Base-by-base conservation (phyloP, 2,329 filamentous ascomycete species). In the Talaromyces piceae region DNA sequence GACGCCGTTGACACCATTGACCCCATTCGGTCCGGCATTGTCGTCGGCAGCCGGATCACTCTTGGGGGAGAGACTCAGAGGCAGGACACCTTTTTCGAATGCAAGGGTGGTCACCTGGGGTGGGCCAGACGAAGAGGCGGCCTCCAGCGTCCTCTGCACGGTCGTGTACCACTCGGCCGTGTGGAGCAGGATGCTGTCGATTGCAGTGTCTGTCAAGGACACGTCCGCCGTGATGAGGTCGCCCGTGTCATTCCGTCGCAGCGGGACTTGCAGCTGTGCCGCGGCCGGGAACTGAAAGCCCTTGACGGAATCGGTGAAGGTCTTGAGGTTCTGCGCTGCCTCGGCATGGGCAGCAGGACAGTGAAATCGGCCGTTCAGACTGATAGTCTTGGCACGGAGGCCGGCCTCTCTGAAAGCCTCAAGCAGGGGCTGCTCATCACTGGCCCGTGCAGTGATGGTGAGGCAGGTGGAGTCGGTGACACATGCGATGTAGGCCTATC, bases 401-500 rank as follows among this genome's bases (percentile, higher is more conserved):
- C 33, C 33, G n/a, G 41, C 30, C 23, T 51, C 33, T 27, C 44
- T 45, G 12, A 39, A 30, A n/a, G 25, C 25, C 8, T 47, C 43
- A 13, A 25, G 23, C 31, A 51, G 31, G n/a, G 7, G 11, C 22
- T 28, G 16, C 30, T 46, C 41, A 26, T 51, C 49, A 23, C n/a
- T 26, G 11, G 30, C 12, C 28, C 39, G 28, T 16, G 23, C 43
- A 16, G 31, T 51, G 22, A 46, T 25, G 3, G 49, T 51, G n/a
- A 46, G 43, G 16, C 49, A 46, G 5, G 43, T 46, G 9, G 25
- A 18, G 28, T 51, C 49, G 8, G 41, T 51, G 33, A 18, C 46
- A 43, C 49, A 46, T 41, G 49, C 28, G 7, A 51, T 51, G 9
- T 51, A 51, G 18, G 49, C 49, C 49, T 51, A 30, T 41, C n/a